Evolutionary conservation across 768 basidiomycete genomes (phyloP), one percentile per base, ranked within the genome.

Genomic region (Tylopilus felleus): DNA sequence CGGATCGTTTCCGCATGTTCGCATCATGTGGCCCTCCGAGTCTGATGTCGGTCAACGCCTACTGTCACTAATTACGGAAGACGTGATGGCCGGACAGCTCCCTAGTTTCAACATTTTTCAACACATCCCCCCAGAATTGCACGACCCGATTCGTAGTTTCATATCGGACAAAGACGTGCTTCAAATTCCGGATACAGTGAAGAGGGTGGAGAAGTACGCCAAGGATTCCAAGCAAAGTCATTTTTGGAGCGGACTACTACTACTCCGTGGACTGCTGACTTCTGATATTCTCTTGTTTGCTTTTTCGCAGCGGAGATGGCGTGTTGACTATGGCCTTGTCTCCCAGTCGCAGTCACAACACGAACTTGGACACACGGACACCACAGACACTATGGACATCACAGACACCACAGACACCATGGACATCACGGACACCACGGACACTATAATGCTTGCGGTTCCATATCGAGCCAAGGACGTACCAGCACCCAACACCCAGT

Each of bases 391-490:
- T n/a, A n/a, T n/a, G n/a, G n/a, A n/a, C n/a, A n/a, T n/a, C n/a
- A n/a, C n/a, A n/a, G n/a, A n/a, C n/a, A n/a, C n/a, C n/a, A n/a
- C n/a, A n/a, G n/a, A n/a, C n/a, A n/a, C n/a, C n/a, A n/a, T n/a
- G n/a, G n/a, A n/a, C n/a, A n/a, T n/a, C n/a, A n/a, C n/a, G n/a
- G n/a, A n/a, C n/a, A n/a, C n/a, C n/a, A n/a, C n/a, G n/a, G n/a
- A n/a, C 16, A 4, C 14, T 36, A 36, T 5, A 16, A 16, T 16
- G 44, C 44, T 45, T 19, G 44, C 44, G 1, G 29, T 45, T 29
- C 44, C 44, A 5, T 73, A 73, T 22, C 66, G 68, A 1, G 31
- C 31, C 31, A 33, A 33, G 31, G 31, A 33, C 31, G 31, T 33
- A 33, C 31, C 31, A 10, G 31, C 31, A 33, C 31, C 31, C 31